These are phyloP conservation scores for Phallus indusiatus DNA, from an alignment of 768 basidiomycete species.

Conservation along the genomic window DNA sequence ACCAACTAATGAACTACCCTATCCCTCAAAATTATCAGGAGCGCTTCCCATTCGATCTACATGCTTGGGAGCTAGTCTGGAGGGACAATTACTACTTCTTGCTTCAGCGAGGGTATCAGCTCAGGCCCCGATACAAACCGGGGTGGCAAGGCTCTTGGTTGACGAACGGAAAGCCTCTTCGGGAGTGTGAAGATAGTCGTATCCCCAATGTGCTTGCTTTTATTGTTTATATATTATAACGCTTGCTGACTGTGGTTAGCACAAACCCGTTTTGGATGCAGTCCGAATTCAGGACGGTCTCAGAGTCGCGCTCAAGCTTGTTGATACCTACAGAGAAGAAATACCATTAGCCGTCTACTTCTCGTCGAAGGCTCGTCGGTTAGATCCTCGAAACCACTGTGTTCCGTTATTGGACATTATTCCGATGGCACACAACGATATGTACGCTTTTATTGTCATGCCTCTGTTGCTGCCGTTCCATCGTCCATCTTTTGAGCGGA, in stretches of 20 bases:
- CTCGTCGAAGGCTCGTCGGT: neutral
- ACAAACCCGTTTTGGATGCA: conserved; percentile 3
- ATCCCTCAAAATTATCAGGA: too few species aligned
- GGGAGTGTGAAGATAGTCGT: conserved; percentile 7
- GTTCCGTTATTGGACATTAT: neutral
- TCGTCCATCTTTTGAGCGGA: conserved; percentile 18
- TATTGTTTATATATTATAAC: neutral
- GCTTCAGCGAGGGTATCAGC: conserved; percentile 23
- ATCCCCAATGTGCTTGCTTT: neutral
- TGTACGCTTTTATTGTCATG: neutral
- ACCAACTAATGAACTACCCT: too few species aligned
- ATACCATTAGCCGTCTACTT: neutral
- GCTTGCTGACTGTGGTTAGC: too few species aligned
- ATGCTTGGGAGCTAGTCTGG: conserved; percentile 11
- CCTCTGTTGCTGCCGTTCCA: conserved; percentile 10
- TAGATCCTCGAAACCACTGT: neutral
- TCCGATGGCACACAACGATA: neutral
- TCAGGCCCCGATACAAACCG: conserved; percentile 24
- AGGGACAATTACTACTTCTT: conserved; percentile 22
- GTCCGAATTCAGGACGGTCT: neutral
- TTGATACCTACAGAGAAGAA: neutral
- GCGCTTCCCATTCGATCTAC: neutral
- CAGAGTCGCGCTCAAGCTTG: conserved; percentile 16
- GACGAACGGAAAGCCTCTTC: neutral
- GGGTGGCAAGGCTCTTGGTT: conserved; percentile 29